Percentiles rank a stretch among this genome's conserved stretches.
Evolutionary conservation across 176 grass and related monocot genomes (phyloP).

Genomic region (Puya raimondii): DNA sequence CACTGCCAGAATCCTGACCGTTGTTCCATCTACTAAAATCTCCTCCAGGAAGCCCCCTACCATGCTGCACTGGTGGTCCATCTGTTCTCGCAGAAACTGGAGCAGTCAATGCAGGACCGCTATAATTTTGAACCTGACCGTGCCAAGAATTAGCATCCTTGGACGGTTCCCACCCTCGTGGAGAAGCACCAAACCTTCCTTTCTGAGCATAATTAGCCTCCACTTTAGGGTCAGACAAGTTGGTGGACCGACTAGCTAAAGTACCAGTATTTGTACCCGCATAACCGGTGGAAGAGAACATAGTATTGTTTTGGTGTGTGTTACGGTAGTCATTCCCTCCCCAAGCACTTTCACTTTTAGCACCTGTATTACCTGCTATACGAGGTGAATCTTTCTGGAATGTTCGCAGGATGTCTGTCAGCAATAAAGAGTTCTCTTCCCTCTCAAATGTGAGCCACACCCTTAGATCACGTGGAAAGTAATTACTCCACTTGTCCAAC

Average conservation of each 20-base stretch:
- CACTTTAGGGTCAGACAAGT: constrained; percentile 19
- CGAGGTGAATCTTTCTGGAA: constrained; percentile 36
- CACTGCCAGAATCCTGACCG: constrained; percentile 34
- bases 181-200: constrained; percentile 26
- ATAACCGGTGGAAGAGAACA: constrained; percentile 28
- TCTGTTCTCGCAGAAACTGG: constrained; percentile 24
- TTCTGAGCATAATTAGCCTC: constrained; percentile 21
- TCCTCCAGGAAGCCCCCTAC: constrained; percentile 16
- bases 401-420: constrained; percentile 57
- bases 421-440: constrained; percentile 61
- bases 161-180: constrained; percentile 23
- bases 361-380: constrained; percentile 15
- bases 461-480: constrained; percentile 64
- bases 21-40: constrained; percentile 25
- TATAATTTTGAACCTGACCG: constrained; percentile 22
- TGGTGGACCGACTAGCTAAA: constrained; percentile 18
- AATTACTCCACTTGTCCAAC: constrained; percentile 60
- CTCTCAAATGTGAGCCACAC: constrained; percentile 88
- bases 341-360: constrained; percentile 8
- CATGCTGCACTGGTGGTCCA: constrained; percentile 25
- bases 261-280: constrained; percentile 32
- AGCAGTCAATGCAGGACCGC: constrained; percentile 19
- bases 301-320: constrained; percentile 22
- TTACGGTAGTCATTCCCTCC: constrained; percentile 22
- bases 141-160: constrained; percentile 32